Evolutionary conservation across 192 early-diverging fungal species (phyloP), one percentile per base, ranked within the genome.

Genomic region (Phlyctochytrium arcticum): DNA sequence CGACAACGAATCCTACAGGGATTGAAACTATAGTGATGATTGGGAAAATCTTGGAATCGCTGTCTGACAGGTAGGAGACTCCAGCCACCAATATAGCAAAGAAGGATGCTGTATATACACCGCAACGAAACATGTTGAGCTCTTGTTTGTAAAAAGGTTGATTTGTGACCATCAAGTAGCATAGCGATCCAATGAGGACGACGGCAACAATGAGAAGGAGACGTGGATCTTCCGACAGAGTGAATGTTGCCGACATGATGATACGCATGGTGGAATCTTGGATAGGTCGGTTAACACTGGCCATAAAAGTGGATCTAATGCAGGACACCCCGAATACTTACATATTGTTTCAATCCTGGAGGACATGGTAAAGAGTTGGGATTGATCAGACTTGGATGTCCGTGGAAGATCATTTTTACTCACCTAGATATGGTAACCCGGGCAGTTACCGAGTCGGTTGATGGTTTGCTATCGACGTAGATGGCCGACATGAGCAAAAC

Each of bases 401-500:
- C 7, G 32, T 6, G 6, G 6, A 27, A 1, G 1, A 55, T 59
- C 33, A n/a, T 54, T 24, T 4, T 8, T 4, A n/a, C 32, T 29
- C 35, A 26, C 23, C 62, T 69, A 15, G 58, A 57, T 4, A 69
- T 61, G 10, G 67, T 57, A 31, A 17, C 30, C 39, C 67, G 29
- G 4, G 67, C 31, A 6, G 35, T 33, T 23, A 32, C 23, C 27
- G 27, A 49, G 0, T 6, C 33, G n/a, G 32, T n/a, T 6, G 3
- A 31, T 5, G 67, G 67, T 15, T 33, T 32, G 35, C 31, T 60
- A 9, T 62, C 59, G 8, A 69, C 7, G 33, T 69, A 69, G 21
- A 69, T 54, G 21, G 36, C 21, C 7, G 67, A 61, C 67, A 69
- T 69, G 26, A 32, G 36, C 23, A 69, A 32, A 15, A 44, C 61